Conservation (phyloP, 2,329 filamentous ascomycete genomes). For the Rhynchosporium agropyri region DNA sequence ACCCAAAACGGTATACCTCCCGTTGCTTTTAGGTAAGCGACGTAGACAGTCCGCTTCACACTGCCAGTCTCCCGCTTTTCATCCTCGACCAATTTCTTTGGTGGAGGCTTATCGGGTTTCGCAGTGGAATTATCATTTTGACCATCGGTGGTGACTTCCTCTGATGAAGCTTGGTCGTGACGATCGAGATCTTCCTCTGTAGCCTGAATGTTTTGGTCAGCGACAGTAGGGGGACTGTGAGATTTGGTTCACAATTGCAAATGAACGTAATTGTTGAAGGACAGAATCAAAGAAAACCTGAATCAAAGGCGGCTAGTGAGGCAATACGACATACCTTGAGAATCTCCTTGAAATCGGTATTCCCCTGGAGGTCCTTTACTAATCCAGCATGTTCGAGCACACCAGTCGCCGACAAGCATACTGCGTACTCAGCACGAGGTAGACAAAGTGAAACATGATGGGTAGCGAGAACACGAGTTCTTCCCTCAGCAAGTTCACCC, state of each 20-base stretch:
- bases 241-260: too few relatives aligned
- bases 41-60: constrained; percentile 66
- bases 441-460: constrained; percentile 75
- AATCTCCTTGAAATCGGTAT: constrained; percentile 21
- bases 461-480: constrained; percentile 77
- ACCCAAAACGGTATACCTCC: constrained; percentile 65
- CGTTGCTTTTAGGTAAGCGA: constrained; percentile 64
- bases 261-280: background rate
- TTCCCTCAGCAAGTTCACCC: constrained; percentile 65
- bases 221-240: background rate
- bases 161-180: background rate
- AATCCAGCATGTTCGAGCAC: constrained; percentile 22
- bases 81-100: constrained; percentile 57
- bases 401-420: constrained; percentile 52
- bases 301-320: too few relatives aligned
- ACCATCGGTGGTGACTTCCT: background rate
- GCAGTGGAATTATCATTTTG: constrained; percentile 4
- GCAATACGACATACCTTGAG: constrained; percentile 14
- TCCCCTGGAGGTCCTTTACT: constrained; percentile 22
- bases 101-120: constrained; percentile 17
- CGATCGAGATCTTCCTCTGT: constrained; percentile 15
- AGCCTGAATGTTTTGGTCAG: constrained; percentile 14
- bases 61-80: constrained; percentile 69
- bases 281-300: too few relatives aligned
- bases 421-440: constrained; percentile 69